Base-by-base conservation (phyloP, 2,329 filamentous ascomycete species). In the Colletotrichum shisoi region DNA sequence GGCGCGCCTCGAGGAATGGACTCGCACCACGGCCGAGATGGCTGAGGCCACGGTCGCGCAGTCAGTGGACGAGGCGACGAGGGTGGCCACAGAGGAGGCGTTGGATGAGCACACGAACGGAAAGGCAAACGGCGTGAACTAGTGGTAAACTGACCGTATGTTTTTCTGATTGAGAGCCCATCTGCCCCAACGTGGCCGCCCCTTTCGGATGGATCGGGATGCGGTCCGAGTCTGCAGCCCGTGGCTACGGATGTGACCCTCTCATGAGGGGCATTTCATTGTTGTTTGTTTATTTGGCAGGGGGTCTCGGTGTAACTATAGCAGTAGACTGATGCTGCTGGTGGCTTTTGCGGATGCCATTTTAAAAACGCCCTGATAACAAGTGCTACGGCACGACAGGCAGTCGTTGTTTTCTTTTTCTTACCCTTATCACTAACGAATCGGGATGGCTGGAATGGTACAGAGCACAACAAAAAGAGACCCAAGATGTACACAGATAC, bases 1-100 rank as follows among this genome's bases (percentile, higher is more conserved):
- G 75, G 84, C 87, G 66, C 84, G 88, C 44, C 83, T 97, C 12
- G 86, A 88, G 7, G 84, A 89, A 63, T 96, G 94, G 91, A 77
- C 81, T 19, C 75, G 71, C 11, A 76, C 76, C 13, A 76, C 78
- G 7, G 75, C 79, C 24, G 76, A 80, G 37, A 74, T 75, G 31
- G 81, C 80, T 19, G 75, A 78, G 51, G 67, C 71, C 9, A 73
- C 79, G 65, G 71, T 80, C 27, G 73, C 76, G 54, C 72, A 69
- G 39, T 69, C 75, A 11, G 69, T 74, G 53, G 79, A 80, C 46
- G 74, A 76, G 34, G 62, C 48, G 24, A 71, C 70, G 11, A 56
- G 48, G 34, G 69, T 62, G 8, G 65, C 70, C 21, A 49, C 57
- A 12, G 42, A 54, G 17, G 58, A 63, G 46, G 24, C 52, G n/a